These are phyloP conservation scores for Hemisphaericaspora lyxosophila DNA, from an alignment of 1,139 yeast species.

Conservation along the genomic window DNA sequence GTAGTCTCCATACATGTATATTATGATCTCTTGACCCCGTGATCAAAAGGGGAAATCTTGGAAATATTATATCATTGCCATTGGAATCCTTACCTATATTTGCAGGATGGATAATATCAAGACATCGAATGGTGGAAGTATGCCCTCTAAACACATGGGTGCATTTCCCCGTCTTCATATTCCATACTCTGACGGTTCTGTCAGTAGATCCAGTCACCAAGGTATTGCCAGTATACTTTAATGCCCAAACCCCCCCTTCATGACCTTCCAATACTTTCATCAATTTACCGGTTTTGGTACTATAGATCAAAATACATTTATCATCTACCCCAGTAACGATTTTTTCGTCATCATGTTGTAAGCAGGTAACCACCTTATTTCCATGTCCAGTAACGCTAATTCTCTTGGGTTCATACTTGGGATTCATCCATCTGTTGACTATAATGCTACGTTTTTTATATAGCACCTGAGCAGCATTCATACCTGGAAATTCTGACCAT, in stretches of 20 bases:
- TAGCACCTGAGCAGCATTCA: constrained; percentile 50
- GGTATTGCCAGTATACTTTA: constrained; percentile 81
- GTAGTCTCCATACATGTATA: constrained; percentile 85
- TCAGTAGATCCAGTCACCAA: constrained; percentile 91
- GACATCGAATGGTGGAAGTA: constrained; percentile 87
- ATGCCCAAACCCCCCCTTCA: constrained; percentile 98
- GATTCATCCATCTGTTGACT: constrained; percentile 79
- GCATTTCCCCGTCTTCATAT: constrained; percentile 68
- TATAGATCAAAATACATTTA: constrained; percentile 75
- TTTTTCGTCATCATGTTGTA: constrained; percentile 88
- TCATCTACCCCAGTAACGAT: constrained; percentile 95
- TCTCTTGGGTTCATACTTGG: constrained; percentile 65
- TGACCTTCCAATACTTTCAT: constrained; percentile 79
- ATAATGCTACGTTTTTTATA: constrained; percentile 69
- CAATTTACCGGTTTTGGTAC: constrained; percentile 69
- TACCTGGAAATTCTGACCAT: constrained; percentile 26
- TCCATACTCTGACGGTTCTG: constrained; percentile 87
- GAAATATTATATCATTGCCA: constrained; percentile 65
- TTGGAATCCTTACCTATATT: constrained; percentile 57
- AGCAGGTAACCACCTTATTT: constrained; percentile 83
- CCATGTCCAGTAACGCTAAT: constrained; percentile 70
- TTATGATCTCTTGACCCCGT: constrained; percentile 93
- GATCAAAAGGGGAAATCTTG: constrained; percentile 64
- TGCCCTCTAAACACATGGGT: constrained; percentile 90
- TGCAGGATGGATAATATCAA: constrained; percentile 76